Conservation (phyloP, 257 asterid genomes). For the Primulina eburnea region DNA sequence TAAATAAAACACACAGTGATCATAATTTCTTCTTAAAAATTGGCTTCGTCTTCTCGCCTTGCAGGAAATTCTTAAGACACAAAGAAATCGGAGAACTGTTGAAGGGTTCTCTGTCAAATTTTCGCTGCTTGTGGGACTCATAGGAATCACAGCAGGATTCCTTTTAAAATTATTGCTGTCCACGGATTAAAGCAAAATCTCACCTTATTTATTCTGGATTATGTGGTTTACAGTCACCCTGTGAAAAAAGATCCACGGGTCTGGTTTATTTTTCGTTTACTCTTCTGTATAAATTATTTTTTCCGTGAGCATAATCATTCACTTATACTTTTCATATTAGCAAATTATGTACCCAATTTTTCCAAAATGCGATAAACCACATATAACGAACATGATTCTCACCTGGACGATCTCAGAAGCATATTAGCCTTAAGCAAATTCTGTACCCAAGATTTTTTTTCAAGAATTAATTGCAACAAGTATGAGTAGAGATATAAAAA, state of each 20-base stretch:
- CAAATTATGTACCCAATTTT: not conserved
- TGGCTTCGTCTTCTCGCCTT: not conserved
- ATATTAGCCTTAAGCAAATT: too few relatives aligned
- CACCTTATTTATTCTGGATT: not conserved
- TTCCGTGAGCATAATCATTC: too few relatives aligned
- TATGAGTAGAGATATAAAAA: too few relatives aligned
- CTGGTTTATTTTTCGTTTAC: not conserved
- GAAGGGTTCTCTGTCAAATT: slow-evolving; percentile 34
- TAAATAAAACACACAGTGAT: too few relatives aligned
- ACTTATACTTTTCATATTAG: not conserved
- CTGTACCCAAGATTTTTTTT: too few relatives aligned
- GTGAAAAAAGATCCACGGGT: not conserved
- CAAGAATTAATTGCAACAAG: too few relatives aligned
- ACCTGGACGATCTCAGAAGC: too few relatives aligned
- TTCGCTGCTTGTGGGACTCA: slow-evolving; percentile 38
- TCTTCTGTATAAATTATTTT: not conserved
- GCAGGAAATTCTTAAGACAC: slow-evolving; percentile 36
- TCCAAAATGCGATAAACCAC: not conserved
- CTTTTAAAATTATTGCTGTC: slow-evolving; percentile 32
- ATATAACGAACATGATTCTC: not conserved
- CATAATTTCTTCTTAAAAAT: too few relatives aligned
- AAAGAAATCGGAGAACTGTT: slow-evolving; percentile 22
- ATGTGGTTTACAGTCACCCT: not conserved
- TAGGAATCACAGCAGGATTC: slow-evolving; percentile 39
- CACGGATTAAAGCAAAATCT: slow-evolving; percentile 12